Percentiles rank a stretch among this genome's conserved stretches.
Evolutionary conservation across 257 asterid species (phyloP).

Genomic region (Solanum clarkiae): DNA sequence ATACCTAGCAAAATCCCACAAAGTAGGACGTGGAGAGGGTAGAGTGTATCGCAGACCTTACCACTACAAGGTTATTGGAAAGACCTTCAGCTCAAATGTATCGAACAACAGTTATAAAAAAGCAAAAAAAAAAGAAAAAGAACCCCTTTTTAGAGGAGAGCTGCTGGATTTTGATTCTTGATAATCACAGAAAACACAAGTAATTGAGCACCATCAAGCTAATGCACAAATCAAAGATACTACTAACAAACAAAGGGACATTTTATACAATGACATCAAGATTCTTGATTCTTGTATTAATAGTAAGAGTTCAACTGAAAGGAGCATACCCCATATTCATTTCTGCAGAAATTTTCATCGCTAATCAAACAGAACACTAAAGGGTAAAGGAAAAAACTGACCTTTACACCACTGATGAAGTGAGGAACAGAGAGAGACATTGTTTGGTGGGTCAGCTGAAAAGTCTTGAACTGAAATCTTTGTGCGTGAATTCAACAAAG

Average conservation of each 20-base stretch:
- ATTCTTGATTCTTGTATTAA: not conserved
- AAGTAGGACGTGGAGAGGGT: too few species aligned
- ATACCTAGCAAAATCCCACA: too few species aligned
- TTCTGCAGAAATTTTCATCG: not conserved
- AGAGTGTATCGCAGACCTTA: too few species aligned
- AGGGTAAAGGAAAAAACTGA: not conserved
- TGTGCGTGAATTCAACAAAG: not conserved
- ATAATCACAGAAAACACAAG: not conserved
- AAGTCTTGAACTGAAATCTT: not conserved
- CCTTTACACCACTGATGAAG: conserved; percentile 27
- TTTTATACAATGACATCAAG: not conserved
- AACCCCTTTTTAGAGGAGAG: not conserved
- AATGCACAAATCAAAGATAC: not conserved
- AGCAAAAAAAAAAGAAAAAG: too few species aligned
- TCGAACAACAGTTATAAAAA: not conserved
- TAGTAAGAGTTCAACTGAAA: not conserved
- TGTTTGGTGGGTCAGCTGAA: not conserved
- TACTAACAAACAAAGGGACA: not conserved
- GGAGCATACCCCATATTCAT: not conserved
- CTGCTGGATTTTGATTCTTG: not conserved
- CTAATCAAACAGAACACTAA: not conserved
- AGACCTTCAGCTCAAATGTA: too few species aligned
- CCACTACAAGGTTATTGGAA: too few species aligned
- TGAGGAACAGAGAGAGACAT: conserved; percentile 37
- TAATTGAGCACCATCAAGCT: not conserved